These are phyloP conservation scores for Xylariales sp. DNA, from an alignment of 2,329 filamentous ascomycete species.

Conservation along the genomic window DNA sequence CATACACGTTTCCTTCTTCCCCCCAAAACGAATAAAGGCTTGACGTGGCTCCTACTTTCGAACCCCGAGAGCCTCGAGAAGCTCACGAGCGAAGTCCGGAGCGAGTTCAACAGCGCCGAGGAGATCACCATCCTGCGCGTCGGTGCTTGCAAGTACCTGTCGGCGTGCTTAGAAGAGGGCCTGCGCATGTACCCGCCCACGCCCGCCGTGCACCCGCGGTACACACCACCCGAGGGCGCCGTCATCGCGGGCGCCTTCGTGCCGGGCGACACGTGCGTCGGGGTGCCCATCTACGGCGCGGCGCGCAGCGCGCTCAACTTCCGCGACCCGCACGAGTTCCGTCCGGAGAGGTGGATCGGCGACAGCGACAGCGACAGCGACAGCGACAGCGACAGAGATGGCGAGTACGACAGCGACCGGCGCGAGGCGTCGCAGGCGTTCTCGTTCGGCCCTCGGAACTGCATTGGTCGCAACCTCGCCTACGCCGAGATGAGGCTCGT, in stretches of 20 bases:
- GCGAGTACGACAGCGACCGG: background rate
- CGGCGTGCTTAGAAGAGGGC: background rate
- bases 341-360: background rate
- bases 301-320: background rate
- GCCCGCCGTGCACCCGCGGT: background rate
- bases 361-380: no score
- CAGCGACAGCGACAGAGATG: no score
- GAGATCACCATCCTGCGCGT: background rate
- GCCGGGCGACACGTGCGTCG: background rate
- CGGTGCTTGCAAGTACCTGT: background rate
- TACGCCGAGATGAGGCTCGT: conserved; percentile 1
- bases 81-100: background rate
- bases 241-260: background rate
- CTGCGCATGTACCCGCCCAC: background rate
- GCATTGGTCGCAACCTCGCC: background rate
- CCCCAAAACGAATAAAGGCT: background rate
- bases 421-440: background rate
- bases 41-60: background rate
- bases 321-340: background rate
- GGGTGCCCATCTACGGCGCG: background rate
- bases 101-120: background rate
- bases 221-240: background rate
- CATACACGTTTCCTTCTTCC: no score
- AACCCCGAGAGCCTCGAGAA: background rate
- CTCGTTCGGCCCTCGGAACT: background rate